Conservation (phyloP, 1,284 basidiomycete species). For the Boletus subluridellus region DNA sequence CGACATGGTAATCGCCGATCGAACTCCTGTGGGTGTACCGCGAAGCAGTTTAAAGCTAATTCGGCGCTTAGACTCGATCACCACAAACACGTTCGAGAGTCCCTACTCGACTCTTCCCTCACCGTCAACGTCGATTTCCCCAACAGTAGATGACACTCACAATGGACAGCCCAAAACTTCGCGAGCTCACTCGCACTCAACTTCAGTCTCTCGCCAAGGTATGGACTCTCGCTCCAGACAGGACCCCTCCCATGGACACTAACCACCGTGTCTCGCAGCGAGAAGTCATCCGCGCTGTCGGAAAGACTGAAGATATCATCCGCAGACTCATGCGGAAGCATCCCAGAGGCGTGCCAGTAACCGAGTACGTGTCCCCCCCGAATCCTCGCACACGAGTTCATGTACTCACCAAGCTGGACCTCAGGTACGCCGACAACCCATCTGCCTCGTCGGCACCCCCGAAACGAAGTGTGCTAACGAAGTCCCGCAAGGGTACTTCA, state of each 20-base stretch:
- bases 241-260: neutral
- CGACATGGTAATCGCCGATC: neutral
- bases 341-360: slow-evolving; percentile 24
- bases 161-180: slow-evolving; percentile 21
- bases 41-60: neutral
- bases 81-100: neutral
- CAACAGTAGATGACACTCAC: neutral
- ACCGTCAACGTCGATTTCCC: neutral
- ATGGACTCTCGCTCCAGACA: neutral
- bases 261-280: slow-evolving; percentile 8
- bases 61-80: neutral
- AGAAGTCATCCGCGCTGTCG: slow-evolving; percentile 24
- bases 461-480: neutral
- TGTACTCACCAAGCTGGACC: neutral
- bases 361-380: slow-evolving; percentile 10
- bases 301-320: slow-evolving; percentile 31
- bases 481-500: neutral
- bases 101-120: neutral
- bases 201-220: slow-evolving; percentile 33
- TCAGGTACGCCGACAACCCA: slow-evolving; percentile 8
- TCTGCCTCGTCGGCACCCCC: neutral
- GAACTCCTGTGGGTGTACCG: neutral
- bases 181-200: slow-evolving; percentile 19
- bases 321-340: slow-evolving; percentile 25
- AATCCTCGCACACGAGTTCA: too few relatives aligned